Evolutionary conservation across 2,329 filamentous ascomycete genomes (phyloP), one percentile per base, ranked within the genome.

Genomic region (Coleophoma cylindrospora): DNA sequence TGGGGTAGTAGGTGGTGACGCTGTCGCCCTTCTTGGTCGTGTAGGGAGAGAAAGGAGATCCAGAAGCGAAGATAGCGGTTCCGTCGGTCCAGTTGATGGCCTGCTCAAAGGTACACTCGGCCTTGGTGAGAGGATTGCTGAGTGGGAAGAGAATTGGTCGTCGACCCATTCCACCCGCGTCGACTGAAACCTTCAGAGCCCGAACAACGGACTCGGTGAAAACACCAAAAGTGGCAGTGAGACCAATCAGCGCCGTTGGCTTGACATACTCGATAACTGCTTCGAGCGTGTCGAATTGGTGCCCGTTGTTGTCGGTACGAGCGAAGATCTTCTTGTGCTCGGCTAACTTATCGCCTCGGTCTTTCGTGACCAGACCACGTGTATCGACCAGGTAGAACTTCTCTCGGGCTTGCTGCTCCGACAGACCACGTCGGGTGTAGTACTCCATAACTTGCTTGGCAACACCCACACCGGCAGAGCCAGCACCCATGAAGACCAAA

Each of bases 351-450:
- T 97, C 94, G 49, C 92, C 92, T 53, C 94, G 89, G 74, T 99
- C 92, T 54, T 80, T 79, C 56, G 94, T 96, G 47, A 99, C 92
- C 19, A 99, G 85, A 61, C 94, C 94, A 76, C 94, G 92, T 65
- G 91, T 96, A 74, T 97, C 94, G 53, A 97, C 91, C 44, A 99
- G 88, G 83, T 87, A 97, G 81, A 99, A 97, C 76, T 94, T 94
- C 65, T 86, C 83, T 62, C 85, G 84, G 50, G 94, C 94, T 57
- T 89, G 86, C 62, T 91, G 83, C 70, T 97, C 92, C 10, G 86
- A 87, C 64, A 97, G 77, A 38, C 94, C 94, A 61, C 91, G 89
- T 60, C 89, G 89, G 64, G 91, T 90, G 75, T 97, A 97, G 79
- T 90, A 96, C 72, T 96, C 90, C 50, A 96, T 91, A 57, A 99